These are phyloP conservation scores for Saccharomyces hybrid DNA, from an alignment of 1,139 yeast species.

Conservation along the genomic window DNA sequence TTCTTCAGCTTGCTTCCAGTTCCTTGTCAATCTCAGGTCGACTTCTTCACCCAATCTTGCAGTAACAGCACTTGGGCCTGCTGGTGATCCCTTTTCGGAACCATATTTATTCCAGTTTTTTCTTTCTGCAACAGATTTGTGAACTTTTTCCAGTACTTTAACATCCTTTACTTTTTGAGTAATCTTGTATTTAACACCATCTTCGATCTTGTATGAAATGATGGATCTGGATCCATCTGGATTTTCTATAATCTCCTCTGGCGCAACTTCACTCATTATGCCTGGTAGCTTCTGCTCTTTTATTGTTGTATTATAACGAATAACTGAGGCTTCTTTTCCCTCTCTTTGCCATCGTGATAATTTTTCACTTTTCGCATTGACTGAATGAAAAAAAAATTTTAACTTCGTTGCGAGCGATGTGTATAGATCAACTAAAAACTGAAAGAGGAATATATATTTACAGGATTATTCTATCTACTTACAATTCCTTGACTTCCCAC, in stretches of 20 bases:
- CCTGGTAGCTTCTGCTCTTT: background rate
- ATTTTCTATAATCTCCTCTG: conserved; percentile 66
- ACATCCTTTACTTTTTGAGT: conserved; percentile 79
- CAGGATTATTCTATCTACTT: background rate
- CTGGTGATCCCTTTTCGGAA: conserved; percentile 61
- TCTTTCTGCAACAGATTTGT: conserved; percentile 64
- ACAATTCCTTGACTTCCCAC: conserved; percentile 11
- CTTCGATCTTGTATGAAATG: conserved; percentile 65
- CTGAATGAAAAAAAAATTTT: background rate
- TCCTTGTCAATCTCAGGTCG: conserved; percentile 55
- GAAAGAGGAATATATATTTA: background rate
- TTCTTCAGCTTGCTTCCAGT: conserved; percentile 64
- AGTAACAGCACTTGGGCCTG: conserved; percentile 83
- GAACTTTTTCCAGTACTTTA: conserved; percentile 72
- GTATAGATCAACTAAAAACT: background rate
- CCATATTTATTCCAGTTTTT: conserved; percentile 79
- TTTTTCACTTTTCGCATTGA: background rate
- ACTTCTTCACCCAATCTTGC: conserved; percentile 88
- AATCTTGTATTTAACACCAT: conserved; percentile 78
- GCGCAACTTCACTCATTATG: conserved; percentile 40
- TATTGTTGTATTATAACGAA: background rate
- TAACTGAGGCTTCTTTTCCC: background rate
- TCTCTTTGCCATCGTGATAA: conserved; percentile 1
- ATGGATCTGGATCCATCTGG: conserved; percentile 88
- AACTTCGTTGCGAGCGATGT: background rate